phyloP scores from a whole-genome alignment of 306 rosid species.

The Trifolium fragiferum region DNA sequence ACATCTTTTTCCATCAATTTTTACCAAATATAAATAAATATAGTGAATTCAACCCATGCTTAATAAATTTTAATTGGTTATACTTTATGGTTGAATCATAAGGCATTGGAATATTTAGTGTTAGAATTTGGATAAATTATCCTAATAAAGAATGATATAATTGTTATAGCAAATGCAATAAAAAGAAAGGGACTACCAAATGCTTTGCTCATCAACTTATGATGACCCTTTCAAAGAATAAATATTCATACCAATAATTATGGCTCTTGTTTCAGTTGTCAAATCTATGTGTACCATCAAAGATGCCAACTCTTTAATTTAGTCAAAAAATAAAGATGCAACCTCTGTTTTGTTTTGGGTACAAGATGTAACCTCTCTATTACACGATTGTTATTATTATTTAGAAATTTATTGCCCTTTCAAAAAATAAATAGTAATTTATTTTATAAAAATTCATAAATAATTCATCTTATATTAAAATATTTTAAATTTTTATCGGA shows the following conservation, averaged over 20 bases:
- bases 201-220: constrained; percentile 40
- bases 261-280: constrained; percentile 43
- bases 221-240: constrained; percentile 40
- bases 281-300: constrained; percentile 34
- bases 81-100: constrained; percentile 21
- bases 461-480: too few species aligned
- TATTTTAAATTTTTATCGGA: too few species aligned
- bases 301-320: neutral
- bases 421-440: too few species aligned
- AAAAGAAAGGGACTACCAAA: constrained; percentile 44
- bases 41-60: constrained; percentile 49
- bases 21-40: constrained; percentile 26
- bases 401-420: too few species aligned
- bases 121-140: constrained; percentile 37
- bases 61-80: constrained; percentile 9
- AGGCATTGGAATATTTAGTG: constrained; percentile 40
- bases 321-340: neutral
- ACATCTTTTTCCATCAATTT: constrained; percentile 42
- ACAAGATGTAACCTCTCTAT: too few species aligned
- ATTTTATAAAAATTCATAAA: too few species aligned
- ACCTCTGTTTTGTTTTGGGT: neutral
- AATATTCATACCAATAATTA: constrained; percentile 43
- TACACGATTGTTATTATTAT: too few species aligned
- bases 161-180: constrained; percentile 32
- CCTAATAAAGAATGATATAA: constrained; percentile 35